These are phyloP conservation scores for Fusarium nisikadoi DNA, from an alignment of 2,329 filamentous ascomycete species.

Conservation along the genomic window DNA sequence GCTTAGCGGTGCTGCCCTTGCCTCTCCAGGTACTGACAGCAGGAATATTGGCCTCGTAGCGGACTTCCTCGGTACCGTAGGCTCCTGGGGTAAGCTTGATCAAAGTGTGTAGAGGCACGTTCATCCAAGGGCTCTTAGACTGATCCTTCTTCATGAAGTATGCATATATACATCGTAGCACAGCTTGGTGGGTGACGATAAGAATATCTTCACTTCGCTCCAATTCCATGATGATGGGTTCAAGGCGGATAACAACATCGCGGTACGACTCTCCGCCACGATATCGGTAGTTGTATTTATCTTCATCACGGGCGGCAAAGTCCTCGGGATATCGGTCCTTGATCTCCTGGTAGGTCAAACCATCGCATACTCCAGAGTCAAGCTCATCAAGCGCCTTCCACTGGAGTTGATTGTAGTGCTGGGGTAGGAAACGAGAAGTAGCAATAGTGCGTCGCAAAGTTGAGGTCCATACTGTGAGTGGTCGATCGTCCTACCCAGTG, in stretches of 20 bases:
- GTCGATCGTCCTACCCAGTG: slow-evolving; percentile 63
- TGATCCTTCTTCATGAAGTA: slow-evolving; percentile 99
- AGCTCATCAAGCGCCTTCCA: slow-evolving; percentile 99
- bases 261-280: slow-evolving; percentile 95
- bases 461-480: slow-evolving; percentile 71
- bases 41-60: slow-evolving; percentile 89
- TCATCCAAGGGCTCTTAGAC: slow-evolving; percentile 96
- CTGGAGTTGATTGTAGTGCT: slow-evolving; percentile 90
- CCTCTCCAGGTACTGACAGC: slow-evolving; percentile 96
- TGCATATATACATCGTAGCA: slow-evolving; percentile 95
- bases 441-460: slow-evolving; percentile 85
- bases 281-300: slow-evolving; percentile 99
- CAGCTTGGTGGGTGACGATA: slow-evolving; percentile 97
- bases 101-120: slow-evolving; percentile 93
- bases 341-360: slow-evolving; percentile 95
- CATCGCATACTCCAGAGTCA: slow-evolving; percentile 95
- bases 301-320: slow-evolving; percentile 93
- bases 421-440: slow-evolving; percentile 83
- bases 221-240: slow-evolving; percentile 99
- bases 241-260: slow-evolving; percentile 95
- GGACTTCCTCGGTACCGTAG: slow-evolving; percentile 90
- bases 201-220: slow-evolving; percentile 96
- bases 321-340: slow-evolving; percentile 92
- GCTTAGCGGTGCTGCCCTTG: slow-evolving; percentile 91
- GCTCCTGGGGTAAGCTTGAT: slow-evolving; percentile 96